These are phyloP conservation scores for Hypoxylon sp. DNA, from an alignment of 2,329 filamentous ascomycete genomes.

Conservation along the genomic window DNA sequence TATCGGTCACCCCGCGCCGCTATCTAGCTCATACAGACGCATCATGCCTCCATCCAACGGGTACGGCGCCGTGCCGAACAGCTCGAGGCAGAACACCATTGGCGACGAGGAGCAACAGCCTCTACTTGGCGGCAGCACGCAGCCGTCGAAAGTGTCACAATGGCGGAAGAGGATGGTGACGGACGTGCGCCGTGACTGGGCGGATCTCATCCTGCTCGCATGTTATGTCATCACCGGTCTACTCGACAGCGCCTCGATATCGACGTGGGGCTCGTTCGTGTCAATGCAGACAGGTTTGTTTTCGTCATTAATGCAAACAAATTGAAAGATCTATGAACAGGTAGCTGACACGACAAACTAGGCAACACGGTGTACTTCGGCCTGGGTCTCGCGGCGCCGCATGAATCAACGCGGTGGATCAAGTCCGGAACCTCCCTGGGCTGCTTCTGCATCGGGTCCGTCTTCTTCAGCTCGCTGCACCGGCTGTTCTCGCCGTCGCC, in stretches of 20 bases:
- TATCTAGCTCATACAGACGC: not conserved
- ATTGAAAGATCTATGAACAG: not conserved
- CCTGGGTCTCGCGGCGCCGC: slow-evolving; percentile 73
- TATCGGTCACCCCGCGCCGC: not conserved
- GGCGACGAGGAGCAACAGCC: slow-evolving; percentile 52
- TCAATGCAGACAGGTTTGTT: slow-evolving; percentile 82
- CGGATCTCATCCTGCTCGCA: slow-evolving; percentile 75
- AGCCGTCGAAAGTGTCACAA: slow-evolving; percentile 31
- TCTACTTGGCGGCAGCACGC: slow-evolving; percentile 42
- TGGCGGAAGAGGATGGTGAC: slow-evolving; percentile 53
- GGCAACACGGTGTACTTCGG: slow-evolving; percentile 85
- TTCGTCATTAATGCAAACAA: no score
- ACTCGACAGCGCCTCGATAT: slow-evolving; percentile 79
- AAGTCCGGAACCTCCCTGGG: slow-evolving; percentile 77
- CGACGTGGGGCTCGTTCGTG: slow-evolving; percentile 83
- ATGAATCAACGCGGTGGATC: slow-evolving; percentile 70
- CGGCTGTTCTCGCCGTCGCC: slow-evolving; percentile 70
- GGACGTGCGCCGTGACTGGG: slow-evolving; percentile 70
- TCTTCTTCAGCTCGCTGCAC: slow-evolving; percentile 77
- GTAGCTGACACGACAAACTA: slow-evolving; percentile 42
- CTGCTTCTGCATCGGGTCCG: slow-evolving; percentile 78
- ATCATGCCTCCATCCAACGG: slow-evolving; percentile 46
- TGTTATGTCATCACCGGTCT: slow-evolving; percentile 84
- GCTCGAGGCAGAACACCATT: slow-evolving; percentile 23
- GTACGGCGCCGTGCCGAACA: slow-evolving; percentile 44